Percentiles rank a stretch among this genome's conserved stretches.
Evolutionary conservation across 2,329 filamentous ascomycete genomes (phyloP).

Genomic region (Bipolaris gigantea): DNA sequence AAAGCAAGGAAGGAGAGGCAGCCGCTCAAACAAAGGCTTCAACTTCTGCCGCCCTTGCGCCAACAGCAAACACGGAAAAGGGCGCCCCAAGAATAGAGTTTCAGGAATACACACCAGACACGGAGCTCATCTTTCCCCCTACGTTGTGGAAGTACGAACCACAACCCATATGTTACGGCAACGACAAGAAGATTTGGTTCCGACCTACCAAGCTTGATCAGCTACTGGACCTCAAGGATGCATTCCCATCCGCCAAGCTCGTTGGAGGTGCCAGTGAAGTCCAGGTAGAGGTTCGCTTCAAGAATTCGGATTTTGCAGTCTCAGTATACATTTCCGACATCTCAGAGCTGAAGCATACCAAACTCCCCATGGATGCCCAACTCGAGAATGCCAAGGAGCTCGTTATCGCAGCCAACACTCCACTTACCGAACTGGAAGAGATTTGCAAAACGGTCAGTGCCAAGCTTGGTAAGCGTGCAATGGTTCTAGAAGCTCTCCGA

Average conservation of each 20-base stretch:
- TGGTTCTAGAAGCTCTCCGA: constrained; percentile 66
- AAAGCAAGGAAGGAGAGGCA: constrained; percentile 36
- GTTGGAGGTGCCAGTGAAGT: constrained; percentile 95
- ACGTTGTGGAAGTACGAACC: constrained; percentile 78
- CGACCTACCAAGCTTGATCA: constrained; percentile 83
- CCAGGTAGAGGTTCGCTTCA: constrained; percentile 97
- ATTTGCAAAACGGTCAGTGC: constrained; percentile 75
- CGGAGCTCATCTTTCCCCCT: constrained; percentile 91
- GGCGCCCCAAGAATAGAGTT: constrained; percentile 66
- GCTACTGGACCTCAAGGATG: constrained; percentile 82
- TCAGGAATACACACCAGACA: constrained; percentile 86
- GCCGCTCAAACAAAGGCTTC: constrained; percentile 55
- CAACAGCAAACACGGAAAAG: constrained; percentile 57
- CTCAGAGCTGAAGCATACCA: constrained; percentile 73
- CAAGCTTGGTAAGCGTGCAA: constrained; percentile 41
- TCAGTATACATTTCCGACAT: constrained; percentile 94
- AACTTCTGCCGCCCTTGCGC: constrained; percentile 35
- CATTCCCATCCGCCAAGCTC: constrained; percentile 84
- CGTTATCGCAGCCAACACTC: constrained; percentile 86
- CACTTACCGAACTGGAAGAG: constrained; percentile 82
- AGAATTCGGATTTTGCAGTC: constrained; percentile 82
- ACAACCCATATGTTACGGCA: constrained; percentile 80
- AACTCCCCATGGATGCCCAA: constrained; percentile 29
- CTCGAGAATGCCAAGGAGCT: constrained; percentile 48
- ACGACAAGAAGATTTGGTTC: constrained; percentile 92